Evolutionary conservation across 495 filamentous ascomycete species (phyloP).

Genomic region (Bombardia bombarda): DNA sequence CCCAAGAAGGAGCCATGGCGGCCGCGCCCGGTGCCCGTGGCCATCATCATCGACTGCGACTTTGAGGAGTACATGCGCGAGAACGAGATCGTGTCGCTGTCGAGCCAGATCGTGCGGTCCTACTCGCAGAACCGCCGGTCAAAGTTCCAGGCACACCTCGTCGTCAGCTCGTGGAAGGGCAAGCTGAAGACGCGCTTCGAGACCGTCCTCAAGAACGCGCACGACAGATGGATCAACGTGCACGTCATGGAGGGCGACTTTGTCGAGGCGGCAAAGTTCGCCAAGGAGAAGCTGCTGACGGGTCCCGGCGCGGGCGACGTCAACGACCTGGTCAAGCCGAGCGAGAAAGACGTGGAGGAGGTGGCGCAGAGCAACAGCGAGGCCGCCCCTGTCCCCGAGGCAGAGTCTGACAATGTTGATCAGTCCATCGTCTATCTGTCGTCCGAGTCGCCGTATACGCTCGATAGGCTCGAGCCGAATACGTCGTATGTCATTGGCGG

Average conservation of each 20-base stretch:
- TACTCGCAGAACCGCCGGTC: conserved; percentile 80
- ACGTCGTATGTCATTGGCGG: conserved; percentile 91
- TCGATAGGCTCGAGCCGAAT: conserved; percentile 72
- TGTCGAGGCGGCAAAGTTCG: conserved; percentile 49
- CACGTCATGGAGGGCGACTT: conserved; percentile 65
- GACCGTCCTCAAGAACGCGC: conserved; percentile 54
- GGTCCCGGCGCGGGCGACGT: conserved; percentile 42
- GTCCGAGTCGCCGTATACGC: conserved; percentile 73
- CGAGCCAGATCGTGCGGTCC: conserved; percentile 70
- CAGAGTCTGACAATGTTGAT: conserved; percentile 27
- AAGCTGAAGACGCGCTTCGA: conserved; percentile 73
- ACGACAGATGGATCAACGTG: conserved; percentile 74
- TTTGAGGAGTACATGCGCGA: conserved; percentile 86
- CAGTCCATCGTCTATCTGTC: conserved; percentile 71
- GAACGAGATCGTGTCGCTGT: conserved; percentile 73
- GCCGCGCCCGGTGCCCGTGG: conserved; percentile 54
- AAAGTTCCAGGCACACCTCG: conserved; percentile 57
- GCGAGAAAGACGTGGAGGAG: conserved; percentile 19
- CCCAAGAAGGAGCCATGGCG: conserved; percentile 21
- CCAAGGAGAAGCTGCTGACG: conserved; percentile 54
- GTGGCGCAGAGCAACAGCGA: conserved; percentile 1
- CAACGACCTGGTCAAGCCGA: conserved; percentile 44
- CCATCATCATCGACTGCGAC: conserved; percentile 81
- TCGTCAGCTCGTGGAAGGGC: conserved; percentile 68
- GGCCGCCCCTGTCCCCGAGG: no score